phyloP scores from a whole-genome alignment of 1,284 basidiomycete genomes.

The Sutorius eximius region DNA sequence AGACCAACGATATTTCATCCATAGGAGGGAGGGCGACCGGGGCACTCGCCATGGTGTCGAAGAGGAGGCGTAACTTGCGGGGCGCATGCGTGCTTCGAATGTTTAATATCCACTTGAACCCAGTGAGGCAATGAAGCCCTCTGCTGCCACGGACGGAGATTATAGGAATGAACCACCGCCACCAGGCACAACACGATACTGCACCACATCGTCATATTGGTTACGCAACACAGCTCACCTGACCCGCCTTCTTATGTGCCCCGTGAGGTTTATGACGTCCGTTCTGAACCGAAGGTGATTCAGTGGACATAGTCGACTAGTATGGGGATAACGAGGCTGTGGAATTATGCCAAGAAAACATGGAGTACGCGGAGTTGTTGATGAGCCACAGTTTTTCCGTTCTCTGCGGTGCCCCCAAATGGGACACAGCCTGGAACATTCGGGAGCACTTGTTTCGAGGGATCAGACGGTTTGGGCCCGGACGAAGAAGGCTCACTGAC shows the following conservation, averaged over 20 bases:
- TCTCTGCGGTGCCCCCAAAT: neutral
- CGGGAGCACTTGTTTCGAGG: neutral
- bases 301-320: neutral
- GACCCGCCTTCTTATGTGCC: neutral
- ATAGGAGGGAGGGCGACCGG: slow-evolving; percentile 8
- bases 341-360: neutral
- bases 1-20: slow-evolving; percentile 15
- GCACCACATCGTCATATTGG: neutral
- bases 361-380: neutral
- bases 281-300: neutral
- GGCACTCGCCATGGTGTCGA: slow-evolving; percentile 7
- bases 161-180: slow-evolving; percentile 2
- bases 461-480: neutral
- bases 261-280: neutral
- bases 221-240: neutral
- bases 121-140: neutral
- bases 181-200: slow-evolving; percentile 8
- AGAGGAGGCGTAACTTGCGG: neutral
- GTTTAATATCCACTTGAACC: slow-evolving; percentile 4
- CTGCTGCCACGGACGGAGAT: neutral
- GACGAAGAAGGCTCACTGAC: neutral
- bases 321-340: neutral
- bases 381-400: neutral
- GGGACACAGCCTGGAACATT: neutral
- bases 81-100: neutral